phyloP scores from a whole-genome alignment of 805 yeast genomes.

The Tetrapisispora arboricola region DNA sequence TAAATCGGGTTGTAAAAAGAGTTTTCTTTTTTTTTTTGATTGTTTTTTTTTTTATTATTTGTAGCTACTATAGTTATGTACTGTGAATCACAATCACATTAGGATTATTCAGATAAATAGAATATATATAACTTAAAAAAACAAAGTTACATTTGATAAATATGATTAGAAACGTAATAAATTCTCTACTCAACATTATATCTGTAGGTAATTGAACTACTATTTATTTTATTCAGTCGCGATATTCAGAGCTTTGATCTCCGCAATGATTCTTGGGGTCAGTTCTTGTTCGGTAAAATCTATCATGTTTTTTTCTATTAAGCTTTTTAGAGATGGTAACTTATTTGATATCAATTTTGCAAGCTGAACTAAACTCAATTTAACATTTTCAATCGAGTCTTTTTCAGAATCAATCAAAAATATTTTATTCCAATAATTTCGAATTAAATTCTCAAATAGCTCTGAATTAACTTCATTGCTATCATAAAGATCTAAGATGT shows the following conservation, averaged over 20 bases:
- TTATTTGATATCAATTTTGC: slow-evolving; percentile 22
- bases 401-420: slow-evolving; percentile 27
- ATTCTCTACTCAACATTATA: too few relatives aligned
- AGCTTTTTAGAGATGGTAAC: slow-evolving; percentile 6
- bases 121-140: neutral
- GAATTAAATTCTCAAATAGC: slow-evolving; percentile 6
- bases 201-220: too few relatives aligned
- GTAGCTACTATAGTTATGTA: neutral
- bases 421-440: slow-evolving; percentile 18
- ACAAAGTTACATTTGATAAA: neutral
- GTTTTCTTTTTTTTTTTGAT: too few relatives aligned
- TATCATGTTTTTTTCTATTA: slow-evolving; percentile 19
- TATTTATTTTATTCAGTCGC: neutral
- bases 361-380: slow-evolving; percentile 38
- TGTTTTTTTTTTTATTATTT: too few relatives aligned
- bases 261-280: slow-evolving; percentile 38
- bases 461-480: neutral
- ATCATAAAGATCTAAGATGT: slow-evolving; percentile 11
- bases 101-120: neutral
- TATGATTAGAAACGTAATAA: too few relatives aligned
- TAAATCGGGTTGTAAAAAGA: too few relatives aligned
- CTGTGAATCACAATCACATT: too few relatives aligned
- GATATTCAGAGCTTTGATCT: slow-evolving; percentile 14
- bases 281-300: slow-evolving; percentile 29
- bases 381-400: slow-evolving; percentile 47